Conservation (phyloP, 306 rosid species). For the Prunus kanzakura region DNA sequence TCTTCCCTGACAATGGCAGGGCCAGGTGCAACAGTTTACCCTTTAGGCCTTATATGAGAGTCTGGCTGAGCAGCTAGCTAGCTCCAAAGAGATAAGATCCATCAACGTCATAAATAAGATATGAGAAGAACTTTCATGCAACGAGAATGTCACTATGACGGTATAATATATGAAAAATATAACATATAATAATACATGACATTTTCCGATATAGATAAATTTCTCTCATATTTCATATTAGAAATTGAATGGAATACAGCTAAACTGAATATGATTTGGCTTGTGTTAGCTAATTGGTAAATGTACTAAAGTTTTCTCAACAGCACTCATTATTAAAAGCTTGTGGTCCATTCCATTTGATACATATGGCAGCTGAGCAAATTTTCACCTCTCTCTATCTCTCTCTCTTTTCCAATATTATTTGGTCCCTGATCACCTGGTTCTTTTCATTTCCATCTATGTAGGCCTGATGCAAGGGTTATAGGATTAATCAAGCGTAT, state of each 20-base stretch:
- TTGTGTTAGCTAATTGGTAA: not conserved
- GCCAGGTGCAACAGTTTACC: not conserved
- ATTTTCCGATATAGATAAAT: too few relatives aligned
- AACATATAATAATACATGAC: too few relatives aligned
- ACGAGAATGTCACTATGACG: too few relatives aligned
- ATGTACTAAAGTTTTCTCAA: too few relatives aligned
- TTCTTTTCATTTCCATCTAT: slow-evolving; percentile 17
- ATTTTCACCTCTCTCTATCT: not conserved
- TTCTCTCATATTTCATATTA: too few relatives aligned
- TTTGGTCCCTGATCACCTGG: slow-evolving; percentile 13
- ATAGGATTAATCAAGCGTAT: slow-evolving; percentile 63
- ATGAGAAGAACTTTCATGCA: too few relatives aligned
- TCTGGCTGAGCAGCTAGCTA: too few relatives aligned
- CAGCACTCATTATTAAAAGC: too few relatives aligned
- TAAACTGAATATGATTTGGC: not conserved
- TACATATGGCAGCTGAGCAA: not conserved
- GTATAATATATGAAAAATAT: too few relatives aligned
- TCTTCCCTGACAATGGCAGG: not conserved
- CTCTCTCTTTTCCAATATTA: not conserved
- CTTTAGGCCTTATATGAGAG: not conserved
- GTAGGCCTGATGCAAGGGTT: slow-evolving; percentile 85
- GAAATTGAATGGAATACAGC: too few relatives aligned
- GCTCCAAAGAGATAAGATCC: not conserved
- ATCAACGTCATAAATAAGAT: not conserved
- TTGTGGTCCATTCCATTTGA: slow-evolving; percentile 13